Evolutionary conservation across 148 eudicot species (phyloP).

Genomic region (Fagopyrum homotropicum): DNA sequence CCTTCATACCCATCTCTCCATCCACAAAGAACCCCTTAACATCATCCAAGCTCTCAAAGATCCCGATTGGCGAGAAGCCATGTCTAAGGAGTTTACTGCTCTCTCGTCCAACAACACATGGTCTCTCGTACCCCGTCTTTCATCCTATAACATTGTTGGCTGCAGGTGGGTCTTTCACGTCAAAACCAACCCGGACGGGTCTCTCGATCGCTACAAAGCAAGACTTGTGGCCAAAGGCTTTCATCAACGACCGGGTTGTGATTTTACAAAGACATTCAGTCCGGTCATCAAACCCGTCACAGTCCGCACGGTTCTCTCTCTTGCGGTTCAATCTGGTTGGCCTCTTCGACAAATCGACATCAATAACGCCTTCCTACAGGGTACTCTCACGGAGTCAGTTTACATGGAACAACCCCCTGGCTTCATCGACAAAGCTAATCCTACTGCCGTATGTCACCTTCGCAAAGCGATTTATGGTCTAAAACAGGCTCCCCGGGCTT

Average conservation of each 20-base stretch:
- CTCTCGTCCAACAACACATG: background rate
- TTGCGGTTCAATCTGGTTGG: background rate
- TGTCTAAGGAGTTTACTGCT: background rate
- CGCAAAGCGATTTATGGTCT: background rate
- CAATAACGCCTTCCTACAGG: background rate
- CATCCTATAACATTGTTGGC: background rate
- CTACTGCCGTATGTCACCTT: background rate
- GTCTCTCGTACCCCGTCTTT: background rate
- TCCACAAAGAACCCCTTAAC: too few relatives aligned
- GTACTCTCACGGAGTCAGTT: background rate
- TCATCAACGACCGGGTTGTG: too few relatives aligned
- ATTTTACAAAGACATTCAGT: too few relatives aligned
- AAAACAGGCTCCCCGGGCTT: background rate
- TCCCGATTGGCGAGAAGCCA: too few relatives aligned
- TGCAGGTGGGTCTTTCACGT: background rate
- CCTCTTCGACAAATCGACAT: background rate
- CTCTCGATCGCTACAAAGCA: background rate
- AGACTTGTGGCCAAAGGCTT: background rate
- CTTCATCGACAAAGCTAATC: background rate
- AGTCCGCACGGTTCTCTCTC: too few relatives aligned
- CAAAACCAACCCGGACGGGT: background rate
- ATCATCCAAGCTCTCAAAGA: too few relatives aligned
- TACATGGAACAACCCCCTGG: background rate
- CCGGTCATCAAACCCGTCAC: too few relatives aligned
- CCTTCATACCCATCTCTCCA: too few relatives aligned